phyloP scores from a whole-genome alignment of 768 basidiomycete genomes.

The Suillus sp. region DNA sequence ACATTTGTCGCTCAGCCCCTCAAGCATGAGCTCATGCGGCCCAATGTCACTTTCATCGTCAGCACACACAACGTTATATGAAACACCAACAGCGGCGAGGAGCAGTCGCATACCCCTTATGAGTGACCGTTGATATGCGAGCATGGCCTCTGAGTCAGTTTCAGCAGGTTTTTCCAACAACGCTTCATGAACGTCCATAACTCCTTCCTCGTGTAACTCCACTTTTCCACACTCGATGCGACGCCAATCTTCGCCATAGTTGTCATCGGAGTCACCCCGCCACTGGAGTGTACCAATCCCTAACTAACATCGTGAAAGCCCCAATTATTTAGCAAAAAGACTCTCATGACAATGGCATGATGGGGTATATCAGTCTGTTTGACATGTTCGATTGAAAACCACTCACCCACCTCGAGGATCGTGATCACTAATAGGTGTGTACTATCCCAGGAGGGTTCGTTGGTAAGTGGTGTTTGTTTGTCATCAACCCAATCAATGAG shows the following conservation, averaged over 20 bases:
- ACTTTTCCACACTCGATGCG: not conserved
- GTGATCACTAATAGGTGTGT: too few species aligned
- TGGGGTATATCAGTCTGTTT: not conserved
- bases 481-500: too few species aligned
- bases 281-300: too few species aligned
- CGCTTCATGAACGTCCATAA: not conserved
- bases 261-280: not conserved
- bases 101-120: too few species aligned
- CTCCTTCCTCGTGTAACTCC: not conserved
- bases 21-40: not conserved
- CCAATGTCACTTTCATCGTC: not conserved
- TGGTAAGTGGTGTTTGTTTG: too few species aligned
- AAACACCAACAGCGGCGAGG: not conserved
- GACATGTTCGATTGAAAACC: not conserved
- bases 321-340: too few species aligned
- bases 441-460: too few species aligned
- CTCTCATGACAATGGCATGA: too few species aligned
- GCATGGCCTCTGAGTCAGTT: not conserved
- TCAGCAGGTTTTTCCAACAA: not conserved
- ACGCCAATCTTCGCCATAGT: not conserved
- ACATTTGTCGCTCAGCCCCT: slow-evolving; percentile 1
- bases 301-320: too few species aligned
- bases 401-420: not conserved
- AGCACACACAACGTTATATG: not conserved
- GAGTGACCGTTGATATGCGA: too few species aligned